A percentile compares a stretch with the other conserved stretches of the same genome.
These are phyloP conservation scores for Stephania cephalantha DNA, from an alignment of 164 flowering plant species.

Conservation along the genomic window DNA sequence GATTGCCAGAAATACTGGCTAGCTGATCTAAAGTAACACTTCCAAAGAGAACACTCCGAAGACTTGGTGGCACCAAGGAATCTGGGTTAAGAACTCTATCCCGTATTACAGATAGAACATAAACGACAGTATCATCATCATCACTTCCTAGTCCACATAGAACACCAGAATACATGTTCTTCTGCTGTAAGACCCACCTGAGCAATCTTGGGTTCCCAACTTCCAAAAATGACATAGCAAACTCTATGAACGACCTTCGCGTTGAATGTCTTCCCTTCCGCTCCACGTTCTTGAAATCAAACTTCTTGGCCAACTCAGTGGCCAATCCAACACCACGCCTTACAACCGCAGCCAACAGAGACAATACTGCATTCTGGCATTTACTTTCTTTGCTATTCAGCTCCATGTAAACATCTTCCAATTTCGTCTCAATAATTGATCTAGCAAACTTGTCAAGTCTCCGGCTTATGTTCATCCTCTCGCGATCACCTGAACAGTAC, in stretches of 20 bases:
- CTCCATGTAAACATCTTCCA: slow-evolving; percentile 62
- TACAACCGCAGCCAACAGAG: slow-evolving; percentile 63
- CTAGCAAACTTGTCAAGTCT: slow-evolving; percentile 61
- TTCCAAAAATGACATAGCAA: slow-evolving; percentile 90
- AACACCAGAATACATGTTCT: slow-evolving; percentile 73
- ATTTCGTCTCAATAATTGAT: slow-evolving; percentile 41
- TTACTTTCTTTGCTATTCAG: slow-evolving; percentile 59
- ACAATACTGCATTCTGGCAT: slow-evolving; percentile 55
- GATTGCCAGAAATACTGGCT: slow-evolving; percentile 50
- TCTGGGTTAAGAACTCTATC: slow-evolving; percentile 60
- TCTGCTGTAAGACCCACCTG: slow-evolving; percentile 77
- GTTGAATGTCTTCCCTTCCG: slow-evolving; percentile 37
- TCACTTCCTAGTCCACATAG: slow-evolving; percentile 75
- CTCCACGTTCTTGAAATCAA: slow-evolving; percentile 57
- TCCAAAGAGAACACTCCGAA: slow-evolving; percentile 93
- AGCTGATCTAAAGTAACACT: slow-evolving; percentile 78
- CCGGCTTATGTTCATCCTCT: slow-evolving; percentile 33
- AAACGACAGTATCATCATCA: slow-evolving; percentile 58
- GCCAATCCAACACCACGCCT: slow-evolving; percentile 83
- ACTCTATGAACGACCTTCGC: slow-evolving; percentile 61
- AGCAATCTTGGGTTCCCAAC: slow-evolving; percentile 75
- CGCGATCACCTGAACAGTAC: slow-evolving; percentile 25
- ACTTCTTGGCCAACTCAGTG: slow-evolving; percentile 60
- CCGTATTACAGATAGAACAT: slow-evolving; percentile 64
- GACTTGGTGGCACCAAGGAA: slow-evolving; percentile 70